phyloP scores from a whole-genome alignment of 768 basidiomycete species.

The Boletus sp. region DNA sequence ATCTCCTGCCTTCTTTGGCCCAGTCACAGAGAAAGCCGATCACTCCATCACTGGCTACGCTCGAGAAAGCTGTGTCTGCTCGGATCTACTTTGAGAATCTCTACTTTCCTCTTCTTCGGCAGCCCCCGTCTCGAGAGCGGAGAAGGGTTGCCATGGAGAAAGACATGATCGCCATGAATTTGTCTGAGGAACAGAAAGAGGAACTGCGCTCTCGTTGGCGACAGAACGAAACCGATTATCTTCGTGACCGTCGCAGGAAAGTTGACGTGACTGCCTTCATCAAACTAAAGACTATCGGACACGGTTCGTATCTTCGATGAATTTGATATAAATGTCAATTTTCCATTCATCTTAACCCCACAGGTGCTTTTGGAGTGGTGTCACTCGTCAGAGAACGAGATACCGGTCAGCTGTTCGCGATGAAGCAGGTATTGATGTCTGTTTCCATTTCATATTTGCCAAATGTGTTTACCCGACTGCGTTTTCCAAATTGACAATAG shows the following conservation, averaged over 20 bases:
- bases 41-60: slow-evolving; percentile 82
- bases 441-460: slow-evolving; percentile 27
- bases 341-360: slow-evolving; percentile 28
- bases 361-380: slow-evolving; percentile 96
- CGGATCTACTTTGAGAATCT: slow-evolving; percentile 93
- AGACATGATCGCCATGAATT: slow-evolving; percentile 74
- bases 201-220: slow-evolving; percentile 72
- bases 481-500: slow-evolving; percentile 39
- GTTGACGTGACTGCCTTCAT: slow-evolving; percentile 84
- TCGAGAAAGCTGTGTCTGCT: slow-evolving; percentile 91
- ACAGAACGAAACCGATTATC: slow-evolving; percentile 86
- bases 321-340: slow-evolving; percentile 25
- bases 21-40: slow-evolving; percentile 56
- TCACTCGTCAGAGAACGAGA: slow-evolving; percentile 83
- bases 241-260: slow-evolving; percentile 80
- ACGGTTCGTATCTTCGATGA: slow-evolving; percentile 54
- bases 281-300: slow-evolving; percentile 91
- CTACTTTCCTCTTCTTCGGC: slow-evolving; percentile 83
- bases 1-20: slow-evolving; percentile 30
- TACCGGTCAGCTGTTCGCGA: slow-evolving; percentile 82
- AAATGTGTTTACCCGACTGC: slow-evolving; percentile 27
- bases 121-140: slow-evolving; percentile 83
- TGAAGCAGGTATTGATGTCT: slow-evolving; percentile 79
- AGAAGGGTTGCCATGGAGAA: slow-evolving; percentile 83
- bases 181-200: slow-evolving; percentile 70